Percentiles rank a stretch among this genome's conserved stretches.
phyloP scores from a whole-genome alignment of 2,329 filamentous ascomycete species.

The Neofusicoccum parvum region DNA sequence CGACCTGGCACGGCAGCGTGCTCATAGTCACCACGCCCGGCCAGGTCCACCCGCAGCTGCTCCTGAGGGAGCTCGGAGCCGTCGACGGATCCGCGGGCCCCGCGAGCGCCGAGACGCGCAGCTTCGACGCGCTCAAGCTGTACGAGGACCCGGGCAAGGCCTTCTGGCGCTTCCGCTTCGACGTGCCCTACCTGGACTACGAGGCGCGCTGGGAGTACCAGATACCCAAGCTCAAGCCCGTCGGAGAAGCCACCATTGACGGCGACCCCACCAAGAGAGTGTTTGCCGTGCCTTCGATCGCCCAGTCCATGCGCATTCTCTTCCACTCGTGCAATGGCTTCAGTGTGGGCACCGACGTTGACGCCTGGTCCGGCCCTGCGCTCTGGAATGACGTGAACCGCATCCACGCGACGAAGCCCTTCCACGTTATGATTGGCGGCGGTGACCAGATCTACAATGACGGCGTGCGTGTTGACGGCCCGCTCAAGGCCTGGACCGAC shows the following conservation, averaged over 20 bases:
- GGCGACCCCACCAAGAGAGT: constrained; percentile 38
- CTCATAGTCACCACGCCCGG: constrained; percentile 79
- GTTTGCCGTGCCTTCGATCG: constrained; percentile 60
- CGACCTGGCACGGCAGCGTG: constrained; percentile 80
- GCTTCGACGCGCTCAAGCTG: constrained; percentile 55
- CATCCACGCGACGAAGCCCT: constrained; percentile 60
- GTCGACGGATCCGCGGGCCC: constrained; percentile 34
- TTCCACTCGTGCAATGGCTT: constrained; percentile 72
- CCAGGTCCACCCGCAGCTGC: constrained; percentile 62
- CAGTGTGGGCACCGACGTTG: constrained; percentile 65
- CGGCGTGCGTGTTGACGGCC: constrained; percentile 81
- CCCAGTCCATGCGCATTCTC: constrained; percentile 70
- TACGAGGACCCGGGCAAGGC: constrained; percentile 61
- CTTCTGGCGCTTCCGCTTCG: constrained; percentile 62
- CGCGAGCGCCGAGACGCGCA: constrained; percentile 25
- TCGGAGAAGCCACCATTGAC: constrained; percentile 46
- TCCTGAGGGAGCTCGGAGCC: constrained; percentile 56
- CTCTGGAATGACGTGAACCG: constrained; percentile 68
- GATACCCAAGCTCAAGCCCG: constrained; percentile 67
- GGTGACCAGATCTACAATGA: constrained; percentile 84
- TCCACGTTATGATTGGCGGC: constrained; percentile 78
- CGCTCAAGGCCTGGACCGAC: constrained; percentile 67
- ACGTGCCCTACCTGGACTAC: constrained; percentile 67
- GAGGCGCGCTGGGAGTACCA: constrained; percentile 81
- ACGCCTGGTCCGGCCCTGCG: constrained; percentile 62